A percentile compares a stretch with the other conserved stretches of the same genome.
Evolutionary conservation across 805 yeast genomes (phyloP).

Genomic region (Kodamaea hsintzibuensis): DNA sequence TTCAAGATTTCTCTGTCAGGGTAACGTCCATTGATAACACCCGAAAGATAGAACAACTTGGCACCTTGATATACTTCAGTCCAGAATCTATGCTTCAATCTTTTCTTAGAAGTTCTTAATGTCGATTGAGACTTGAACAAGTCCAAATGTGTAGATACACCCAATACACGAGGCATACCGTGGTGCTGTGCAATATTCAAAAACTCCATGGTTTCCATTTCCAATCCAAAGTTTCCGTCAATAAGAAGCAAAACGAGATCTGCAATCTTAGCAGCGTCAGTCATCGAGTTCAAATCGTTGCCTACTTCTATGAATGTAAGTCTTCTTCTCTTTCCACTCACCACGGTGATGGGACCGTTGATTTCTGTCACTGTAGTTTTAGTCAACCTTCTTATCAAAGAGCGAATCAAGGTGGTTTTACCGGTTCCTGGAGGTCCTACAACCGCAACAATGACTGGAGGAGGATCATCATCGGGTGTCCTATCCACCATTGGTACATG

Average conservation of each 20-base stretch:
- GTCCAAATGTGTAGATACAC: conserved; percentile 94
- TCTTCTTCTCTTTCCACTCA: conserved; percentile 90
- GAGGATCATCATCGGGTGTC: conserved; percentile 96
- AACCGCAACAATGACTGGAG: conserved; percentile 93
- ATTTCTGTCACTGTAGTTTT: conserved; percentile 84
- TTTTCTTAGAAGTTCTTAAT: conserved; percentile 85
- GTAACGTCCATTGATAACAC: conserved; percentile 95
- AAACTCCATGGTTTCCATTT: conserved; percentile 99
- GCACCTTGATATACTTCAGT: conserved; percentile 99
- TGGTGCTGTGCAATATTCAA: conserved; percentile 94
- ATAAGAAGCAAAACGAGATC: conserved; percentile 86
- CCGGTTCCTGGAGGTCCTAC: conserved; percentile 99
- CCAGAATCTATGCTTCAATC: conserved; percentile 94
- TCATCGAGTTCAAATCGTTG: conserved; percentile 92
- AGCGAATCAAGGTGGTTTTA: conserved; percentile 87
- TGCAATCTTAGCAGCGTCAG: conserved; percentile 93
- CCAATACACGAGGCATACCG: conserved; percentile 97
- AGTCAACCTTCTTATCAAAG: conserved; percentile 82
- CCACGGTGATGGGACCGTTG: conserved; percentile 96
- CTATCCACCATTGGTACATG: conserved; percentile 98
- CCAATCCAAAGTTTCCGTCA: conserved; percentile 97
- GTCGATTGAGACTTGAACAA: conserved; percentile 88
- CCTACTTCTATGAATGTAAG: conserved; percentile 90
- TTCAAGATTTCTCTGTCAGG: conserved; percentile 96
- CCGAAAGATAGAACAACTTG: conserved; percentile 87